phyloP scores from a whole-genome alignment of 228 moss, liverwort and hornwort species.

The Sphagnum magellanicum region DNA sequence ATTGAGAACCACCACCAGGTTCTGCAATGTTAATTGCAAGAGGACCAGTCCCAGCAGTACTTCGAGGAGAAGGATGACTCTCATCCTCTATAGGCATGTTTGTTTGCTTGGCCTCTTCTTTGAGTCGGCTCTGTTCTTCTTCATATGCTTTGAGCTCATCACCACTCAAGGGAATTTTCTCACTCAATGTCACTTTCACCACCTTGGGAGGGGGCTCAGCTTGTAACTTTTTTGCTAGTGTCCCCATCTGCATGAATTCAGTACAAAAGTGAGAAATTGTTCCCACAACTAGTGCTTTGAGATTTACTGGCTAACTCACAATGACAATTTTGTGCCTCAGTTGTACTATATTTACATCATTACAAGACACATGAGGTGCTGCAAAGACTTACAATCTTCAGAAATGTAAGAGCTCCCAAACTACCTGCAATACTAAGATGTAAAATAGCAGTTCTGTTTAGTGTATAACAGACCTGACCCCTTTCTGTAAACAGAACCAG shows the following conservation, averaged over 20 bases:
- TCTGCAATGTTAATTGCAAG: slow-evolving; percentile 42
- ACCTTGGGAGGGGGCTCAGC: slow-evolving; percentile 95
- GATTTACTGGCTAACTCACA: too few species aligned
- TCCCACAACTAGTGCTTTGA: too few species aligned
- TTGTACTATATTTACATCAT: too few species aligned
- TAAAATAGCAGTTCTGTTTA: too few species aligned
- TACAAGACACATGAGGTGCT: too few species aligned
- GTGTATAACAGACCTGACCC: slow-evolving; percentile 53
- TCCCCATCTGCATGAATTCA: slow-evolving; percentile 42
- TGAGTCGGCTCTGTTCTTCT: slow-evolving; percentile 55
- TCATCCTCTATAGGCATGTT: slow-evolving; percentile 47
- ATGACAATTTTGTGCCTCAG: too few species aligned
- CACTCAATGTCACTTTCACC: slow-evolving; percentile 92
- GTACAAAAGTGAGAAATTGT: too few species aligned
- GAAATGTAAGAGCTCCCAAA: too few species aligned
- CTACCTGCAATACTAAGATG: too few species aligned
- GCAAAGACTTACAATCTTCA: too few species aligned
- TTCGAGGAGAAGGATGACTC: slow-evolving; percentile 31
- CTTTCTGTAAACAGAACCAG: slow-evolving; percentile 95
- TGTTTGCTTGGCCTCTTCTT: slow-evolving; percentile 60
- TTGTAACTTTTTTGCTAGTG: slow-evolving; percentile 73
- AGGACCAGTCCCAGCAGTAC: slow-evolving; percentile 42
- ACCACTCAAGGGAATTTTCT: slow-evolving; percentile 78
- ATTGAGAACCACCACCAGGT: slow-evolving; percentile 51
- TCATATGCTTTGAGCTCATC: slow-evolving; percentile 91